A percentile compares a stretch with the other conserved stretches of the same genome.
Conservation (phyloP, 257 asterid genomes). For the Parsonsia alboflavescens region DNA sequence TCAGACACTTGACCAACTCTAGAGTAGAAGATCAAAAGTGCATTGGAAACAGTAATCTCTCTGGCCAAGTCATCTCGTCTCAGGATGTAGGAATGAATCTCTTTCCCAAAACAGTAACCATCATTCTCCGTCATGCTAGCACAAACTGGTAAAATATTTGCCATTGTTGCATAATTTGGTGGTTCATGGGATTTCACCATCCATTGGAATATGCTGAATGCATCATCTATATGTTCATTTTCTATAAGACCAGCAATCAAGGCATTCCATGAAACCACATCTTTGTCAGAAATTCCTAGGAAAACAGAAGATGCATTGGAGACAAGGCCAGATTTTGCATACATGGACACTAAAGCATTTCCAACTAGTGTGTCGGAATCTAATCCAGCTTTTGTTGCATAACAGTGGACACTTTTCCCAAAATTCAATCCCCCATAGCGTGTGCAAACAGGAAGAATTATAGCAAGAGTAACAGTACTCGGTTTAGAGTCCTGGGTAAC, state of each 20-base stretch:
- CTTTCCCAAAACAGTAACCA: slow-evolving; percentile 42
- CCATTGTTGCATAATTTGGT: slow-evolving; percentile 75
- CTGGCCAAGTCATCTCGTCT: slow-evolving; percentile 44
- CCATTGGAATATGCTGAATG: slow-evolving; percentile 42
- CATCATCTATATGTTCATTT: slow-evolving; percentile 46
- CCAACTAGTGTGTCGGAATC: slow-evolving; percentile 68
- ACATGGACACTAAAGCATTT: slow-evolving; percentile 74
- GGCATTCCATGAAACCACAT: slow-evolving; percentile 79
- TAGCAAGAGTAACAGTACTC: slow-evolving; percentile 58
- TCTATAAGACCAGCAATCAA: slow-evolving; percentile 66
- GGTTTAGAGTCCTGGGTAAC: slow-evolving; percentile 36
- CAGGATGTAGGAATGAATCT: slow-evolving; percentile 59
- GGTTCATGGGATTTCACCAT: slow-evolving; percentile 40
- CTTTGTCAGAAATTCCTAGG: slow-evolving; percentile 54
- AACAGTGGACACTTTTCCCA: slow-evolving; percentile 55
- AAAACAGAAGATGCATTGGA: slow-evolving; percentile 54
- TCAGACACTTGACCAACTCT: slow-evolving; percentile 41
- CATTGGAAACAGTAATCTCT: slow-evolving; percentile 47
- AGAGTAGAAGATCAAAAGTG: slow-evolving; percentile 68
- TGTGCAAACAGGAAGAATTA: slow-evolving; percentile 59
- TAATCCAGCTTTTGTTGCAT: slow-evolving; percentile 56
- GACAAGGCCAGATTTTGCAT: slow-evolving; percentile 58
- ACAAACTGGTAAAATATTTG: slow-evolving; percentile 53
- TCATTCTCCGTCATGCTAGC: slow-evolving; percentile 33
- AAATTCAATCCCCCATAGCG: slow-evolving; percentile 37